These are phyloP conservation scores for Coemansia sp. DNA, from an alignment of 192 early-diverging fungal species.

Conservation along the genomic window DNA sequence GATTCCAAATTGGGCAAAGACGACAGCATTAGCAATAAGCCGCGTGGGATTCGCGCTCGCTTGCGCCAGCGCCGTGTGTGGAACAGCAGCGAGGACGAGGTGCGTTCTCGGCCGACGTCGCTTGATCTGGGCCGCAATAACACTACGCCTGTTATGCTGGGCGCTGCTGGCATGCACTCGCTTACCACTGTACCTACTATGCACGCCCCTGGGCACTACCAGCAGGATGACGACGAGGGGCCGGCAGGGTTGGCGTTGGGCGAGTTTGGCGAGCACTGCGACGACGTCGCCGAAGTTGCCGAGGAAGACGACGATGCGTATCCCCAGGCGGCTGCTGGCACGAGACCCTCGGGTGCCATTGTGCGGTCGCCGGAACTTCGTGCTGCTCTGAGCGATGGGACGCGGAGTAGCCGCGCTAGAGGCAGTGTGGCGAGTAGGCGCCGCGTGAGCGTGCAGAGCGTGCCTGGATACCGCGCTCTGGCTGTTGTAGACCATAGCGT, in stretches of 20 bases:
- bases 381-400: neutral
- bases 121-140: conserved; percentile 37
- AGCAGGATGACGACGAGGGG: conserved; percentile 5
- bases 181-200: conserved; percentile 34
- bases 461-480: conserved; percentile 19
- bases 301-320: conserved; percentile 17
- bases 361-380: conserved; percentile 14
- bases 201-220: conserved; percentile 12
- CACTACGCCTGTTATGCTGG: conserved; percentile 14
- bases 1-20: conserved; percentile 30
- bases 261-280: conserved; percentile 45
- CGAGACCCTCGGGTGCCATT: conserved; percentile 31
- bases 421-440: neutral
- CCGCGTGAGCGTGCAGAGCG: conserved; percentile 46
- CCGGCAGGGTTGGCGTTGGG: conserved; percentile 42
- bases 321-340: neutral
- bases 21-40: conserved; percentile 12
- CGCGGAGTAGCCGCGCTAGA: neutral
- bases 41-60: conserved; percentile 47
- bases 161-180: conserved; percentile 35
- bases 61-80: conserved; percentile 48
- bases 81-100: conserved; percentile 48
- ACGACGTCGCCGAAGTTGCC: conserved; percentile 33
- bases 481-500: neutral
- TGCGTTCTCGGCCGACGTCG: conserved; percentile 40